A percentile compares a stretch with the other conserved stretches of the same genome.
These are phyloP conservation scores for Mortierella sp. DNA, from an alignment of 371 early-diverging fungal species.

Conservation along the genomic window DNA sequence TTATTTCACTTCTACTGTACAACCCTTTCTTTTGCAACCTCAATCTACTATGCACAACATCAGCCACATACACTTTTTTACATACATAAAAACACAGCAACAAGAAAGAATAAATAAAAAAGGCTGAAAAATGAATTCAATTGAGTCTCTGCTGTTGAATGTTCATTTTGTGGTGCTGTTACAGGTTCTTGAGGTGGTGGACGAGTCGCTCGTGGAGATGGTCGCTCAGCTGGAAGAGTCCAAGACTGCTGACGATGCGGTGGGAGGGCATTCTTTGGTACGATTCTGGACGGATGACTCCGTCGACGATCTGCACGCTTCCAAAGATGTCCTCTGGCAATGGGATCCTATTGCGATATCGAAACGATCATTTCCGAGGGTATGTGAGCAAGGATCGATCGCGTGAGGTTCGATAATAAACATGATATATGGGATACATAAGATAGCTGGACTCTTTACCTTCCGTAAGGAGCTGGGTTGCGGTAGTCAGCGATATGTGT, in stretches of 20 bases:
- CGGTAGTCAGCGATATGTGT: slow-evolving; percentile 53
- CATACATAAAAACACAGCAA: neutral
- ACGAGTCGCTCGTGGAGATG: slow-evolving; percentile 42
- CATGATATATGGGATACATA: too few relatives aligned
- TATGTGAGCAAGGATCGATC: neutral
- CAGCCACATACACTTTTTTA: neutral
- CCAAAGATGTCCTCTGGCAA: slow-evolving; percentile 89
- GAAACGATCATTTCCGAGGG: neutral
- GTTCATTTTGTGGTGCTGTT: neutral
- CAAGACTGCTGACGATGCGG: slow-evolving; percentile 76
- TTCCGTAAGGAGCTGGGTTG: slow-evolving; percentile 55
- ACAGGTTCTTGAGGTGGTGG: slow-evolving; percentile 25
- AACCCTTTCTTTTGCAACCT: neutral
- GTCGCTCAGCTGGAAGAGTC: slow-evolving; percentile 78
- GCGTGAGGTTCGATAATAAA: too few relatives aligned
- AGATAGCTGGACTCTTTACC: slow-evolving; percentile 32
- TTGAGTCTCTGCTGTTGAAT: neutral
- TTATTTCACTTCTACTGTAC: neutral
- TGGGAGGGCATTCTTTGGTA: slow-evolving; percentile 88
- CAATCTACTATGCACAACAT: neutral
- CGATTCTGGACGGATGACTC: slow-evolving; percentile 64
- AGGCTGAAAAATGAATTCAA: neutral
- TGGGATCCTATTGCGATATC: slow-evolving; percentile 63
- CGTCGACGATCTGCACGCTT: slow-evolving; percentile 70
- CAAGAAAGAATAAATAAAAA: neutral